These are phyloP conservation scores for Fusarium verticillioides DNA, from an alignment of 2,329 filamentous ascomycete species.

Conservation along the genomic window DNA sequence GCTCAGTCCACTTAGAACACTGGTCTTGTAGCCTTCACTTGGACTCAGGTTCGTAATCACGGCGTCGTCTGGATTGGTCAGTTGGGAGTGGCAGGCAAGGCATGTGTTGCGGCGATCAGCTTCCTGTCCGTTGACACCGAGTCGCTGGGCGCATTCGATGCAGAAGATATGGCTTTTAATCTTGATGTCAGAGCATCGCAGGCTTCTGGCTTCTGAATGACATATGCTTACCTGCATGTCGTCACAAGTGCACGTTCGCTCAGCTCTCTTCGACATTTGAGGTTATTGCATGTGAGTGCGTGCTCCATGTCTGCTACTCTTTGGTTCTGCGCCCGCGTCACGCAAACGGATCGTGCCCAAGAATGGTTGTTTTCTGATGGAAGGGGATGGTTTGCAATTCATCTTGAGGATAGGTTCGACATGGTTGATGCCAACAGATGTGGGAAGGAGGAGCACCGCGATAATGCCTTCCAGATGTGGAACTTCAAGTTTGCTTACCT, in stretches of 20 bases:
- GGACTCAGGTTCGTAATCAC: slow-evolving; percentile 78
- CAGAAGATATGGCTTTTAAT: slow-evolving; percentile 83
- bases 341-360: not conserved
- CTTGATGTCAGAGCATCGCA: not conserved
- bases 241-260: slow-evolving; percentile 82
- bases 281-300: slow-evolving; percentile 79
- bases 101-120: slow-evolving; percentile 62
- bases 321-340: too few species aligned
- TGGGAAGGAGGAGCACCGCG: not conserved
- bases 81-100: slow-evolving; percentile 77
- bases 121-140: slow-evolving; percentile 66
- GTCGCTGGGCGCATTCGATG: slow-evolving; percentile 73
- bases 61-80: slow-evolving; percentile 80
- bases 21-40: slow-evolving; percentile 90
- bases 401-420: not conserved
- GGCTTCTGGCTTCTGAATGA: not conserved
- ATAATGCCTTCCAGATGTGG: not conserved
- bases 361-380: not conserved
- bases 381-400: not conserved
- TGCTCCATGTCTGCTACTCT: slow-evolving; percentile 71
- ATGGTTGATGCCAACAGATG: too few species aligned
- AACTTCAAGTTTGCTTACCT: not conserved
- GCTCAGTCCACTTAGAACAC: slow-evolving; percentile 82
- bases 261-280: slow-evolving; percentile 78
- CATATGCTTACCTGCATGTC: slow-evolving; percentile 76